A percentile compares a stretch with the other conserved stretches of the same genome.
phyloP scores from a whole-genome alignment of 345 rosid species.

The Lepidium africanum region DNA sequence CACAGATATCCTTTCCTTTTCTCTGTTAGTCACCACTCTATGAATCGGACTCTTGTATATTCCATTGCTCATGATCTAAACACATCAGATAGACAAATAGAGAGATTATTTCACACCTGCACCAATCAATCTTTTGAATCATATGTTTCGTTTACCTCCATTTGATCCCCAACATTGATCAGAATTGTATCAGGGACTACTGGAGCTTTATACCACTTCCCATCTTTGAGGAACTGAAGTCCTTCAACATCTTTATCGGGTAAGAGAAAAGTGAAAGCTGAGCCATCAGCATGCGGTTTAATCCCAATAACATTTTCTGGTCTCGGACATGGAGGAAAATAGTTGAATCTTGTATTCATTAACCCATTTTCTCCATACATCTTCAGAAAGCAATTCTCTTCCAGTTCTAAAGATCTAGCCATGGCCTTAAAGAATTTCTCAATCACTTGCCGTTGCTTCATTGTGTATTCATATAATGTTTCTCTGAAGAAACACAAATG shows the following conservation, averaged over 20 bases:
- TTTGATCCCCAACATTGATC: conserved; percentile 38
- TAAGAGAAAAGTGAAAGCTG: conserved; percentile 37
- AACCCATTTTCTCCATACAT: conserved; percentile 27
- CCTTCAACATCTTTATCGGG: conserved; percentile 42
- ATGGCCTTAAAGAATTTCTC: conserved; percentile 31
- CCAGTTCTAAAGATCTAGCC: conserved; percentile 36
- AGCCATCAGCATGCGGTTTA: conserved; percentile 48
- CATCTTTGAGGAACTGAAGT: conserved; percentile 32
- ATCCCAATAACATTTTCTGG: conserved; percentile 38
- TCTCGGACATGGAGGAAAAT: conserved; percentile 40
- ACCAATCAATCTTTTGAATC: background rate
- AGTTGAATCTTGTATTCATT: conserved; percentile 35
- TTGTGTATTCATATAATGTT: background rate
- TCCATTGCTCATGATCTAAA: conserved; percentile 45
- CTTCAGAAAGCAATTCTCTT: conserved; percentile 31
- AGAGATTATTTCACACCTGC: background rate
- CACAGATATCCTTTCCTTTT: conserved; percentile 33
- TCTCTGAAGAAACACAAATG: conserved; percentile 13
- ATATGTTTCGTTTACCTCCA: conserved; percentile 24
- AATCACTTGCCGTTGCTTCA: conserved; percentile 2
- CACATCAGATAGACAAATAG: background rate
- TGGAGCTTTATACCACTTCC: conserved; percentile 36
- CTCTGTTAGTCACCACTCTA: conserved; percentile 24
- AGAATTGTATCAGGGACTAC: conserved; percentile 33
- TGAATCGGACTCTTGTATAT: conserved; percentile 29